Evolutionary conservation across 257 asterid genomes (phyloP).

Genomic region (Solanum virginianum): DNA sequence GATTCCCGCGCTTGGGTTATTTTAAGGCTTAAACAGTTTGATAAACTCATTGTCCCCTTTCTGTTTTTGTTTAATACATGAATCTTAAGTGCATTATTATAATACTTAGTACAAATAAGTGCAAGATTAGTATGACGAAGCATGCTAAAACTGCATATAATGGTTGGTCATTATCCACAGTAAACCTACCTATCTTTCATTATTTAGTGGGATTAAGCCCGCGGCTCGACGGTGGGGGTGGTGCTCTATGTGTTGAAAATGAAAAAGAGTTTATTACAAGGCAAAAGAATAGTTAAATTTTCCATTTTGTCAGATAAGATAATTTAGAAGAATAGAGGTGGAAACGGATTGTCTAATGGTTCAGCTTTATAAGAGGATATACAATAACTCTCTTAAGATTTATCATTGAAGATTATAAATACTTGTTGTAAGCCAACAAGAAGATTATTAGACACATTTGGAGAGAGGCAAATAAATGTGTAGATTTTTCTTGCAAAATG

Average conservation of each 20-base stretch:
- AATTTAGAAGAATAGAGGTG: not conserved
- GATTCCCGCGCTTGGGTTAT: constrained; percentile 21
- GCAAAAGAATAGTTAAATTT: not conserved
- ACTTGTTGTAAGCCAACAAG: not conserved
- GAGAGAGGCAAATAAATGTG: not conserved
- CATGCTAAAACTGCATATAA: constrained; percentile 3
- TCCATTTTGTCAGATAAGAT: not conserved
- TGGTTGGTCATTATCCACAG: constrained; percentile 12
- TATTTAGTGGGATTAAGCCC: constrained; percentile 16
- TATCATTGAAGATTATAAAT: not conserved
- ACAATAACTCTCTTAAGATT: not conserved
- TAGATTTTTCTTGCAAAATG: not conserved
- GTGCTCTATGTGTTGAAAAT: constrained; percentile 38
- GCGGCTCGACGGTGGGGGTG: constrained; percentile 36
- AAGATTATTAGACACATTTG: not conserved
- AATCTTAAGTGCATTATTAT: constrained; percentile 4
- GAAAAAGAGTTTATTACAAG: not conserved
- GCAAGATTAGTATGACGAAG: not conserved
- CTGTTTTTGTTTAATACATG: constrained; percentile 5
- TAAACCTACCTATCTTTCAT: constrained; percentile 12
- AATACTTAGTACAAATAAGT: not conserved
- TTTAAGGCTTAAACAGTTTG: constrained; percentile 4
- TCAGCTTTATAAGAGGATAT: not conserved
- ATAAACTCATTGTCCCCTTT: not conserved
- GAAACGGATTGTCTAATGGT: not conserved